Base-by-base conservation (phyloP, 805 yeast genomes). In the Wickerhamiella dianesei region DNA sequence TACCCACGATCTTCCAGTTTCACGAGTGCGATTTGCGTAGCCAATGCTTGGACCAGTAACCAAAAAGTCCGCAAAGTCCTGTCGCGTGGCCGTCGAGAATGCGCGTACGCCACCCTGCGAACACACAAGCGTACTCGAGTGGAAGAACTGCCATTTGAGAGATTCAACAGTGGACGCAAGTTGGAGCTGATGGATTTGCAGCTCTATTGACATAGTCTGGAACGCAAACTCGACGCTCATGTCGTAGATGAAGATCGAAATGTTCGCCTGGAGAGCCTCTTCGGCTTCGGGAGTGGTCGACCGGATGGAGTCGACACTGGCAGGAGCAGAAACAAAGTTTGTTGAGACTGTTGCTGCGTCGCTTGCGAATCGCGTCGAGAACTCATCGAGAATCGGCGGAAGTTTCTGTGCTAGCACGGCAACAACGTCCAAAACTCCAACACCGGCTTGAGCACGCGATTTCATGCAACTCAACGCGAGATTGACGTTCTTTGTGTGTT, bases 101-200 rank as follows among this genome's bases (percentile, higher is more conserved):
- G 53, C 40, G 3, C 60, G 41, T 20, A 57, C 49, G 2, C 57
- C 59, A 16, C 56, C 51, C 21, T 46, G 46, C 9, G 48, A 41
- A 6, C 50, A 43, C 2, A 47, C 50, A 4, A 51, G 42, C 1
- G 48, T 48, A 14, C 60, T 57, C 3, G 53, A 46, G 20, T 55
- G 53, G 20, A 44, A 43, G 16, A 49, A 22, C 3, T 32, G 17
- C 16, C 22, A 19, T 12, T 39, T 35, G 47, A 46, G 50, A 14
- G 44, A 37, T 25, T 53, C 56, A 4, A 53, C 45, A 2, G 51
- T 47, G 12, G 51, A 42, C 9, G 57, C 45, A 14, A 53, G 46
- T 25, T 54, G 58, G 13, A 54, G 46, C 29, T 48, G 53, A 18
- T 54, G 56, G 41, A 46, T 54, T 22, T 56, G 60, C 1, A 56